These are phyloP conservation scores for Rhizopogon vesiculosus DNA, from an alignment of 768 basidiomycete species.

Conservation along the genomic window DNA sequence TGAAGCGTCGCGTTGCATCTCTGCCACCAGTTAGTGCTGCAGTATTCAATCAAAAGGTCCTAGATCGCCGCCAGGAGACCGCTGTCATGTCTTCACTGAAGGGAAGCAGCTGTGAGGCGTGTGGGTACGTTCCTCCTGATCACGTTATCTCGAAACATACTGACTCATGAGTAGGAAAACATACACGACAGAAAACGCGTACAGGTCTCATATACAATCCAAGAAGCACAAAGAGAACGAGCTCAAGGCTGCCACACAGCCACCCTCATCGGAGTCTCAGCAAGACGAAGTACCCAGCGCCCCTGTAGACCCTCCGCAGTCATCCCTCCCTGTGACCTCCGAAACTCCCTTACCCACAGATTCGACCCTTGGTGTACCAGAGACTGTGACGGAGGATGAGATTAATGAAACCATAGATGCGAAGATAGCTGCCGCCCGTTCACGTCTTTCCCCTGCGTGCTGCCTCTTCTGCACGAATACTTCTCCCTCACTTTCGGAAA, in stretches of 20 bases:
- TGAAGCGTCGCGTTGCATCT: conserved; percentile 91
- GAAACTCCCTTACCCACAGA: conserved; percentile 1
- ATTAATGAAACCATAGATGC: conserved; percentile 59
- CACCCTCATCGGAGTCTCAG: neutral
- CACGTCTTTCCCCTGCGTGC: conserved; percentile 52
- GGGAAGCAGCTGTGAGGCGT: conserved; percentile 66
- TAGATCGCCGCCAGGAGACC: conserved; percentile 74
- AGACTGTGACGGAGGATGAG: conserved; percentile 41
- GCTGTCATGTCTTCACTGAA: conserved; percentile 59
- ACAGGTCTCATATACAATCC: conserved; percentile 80
- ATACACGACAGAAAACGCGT: conserved; percentile 88
- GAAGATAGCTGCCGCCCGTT: conserved; percentile 68
- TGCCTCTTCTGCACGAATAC: conserved; percentile 84
- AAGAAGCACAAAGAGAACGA: conserved; percentile 87
- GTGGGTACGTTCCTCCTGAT: conserved; percentile 60
- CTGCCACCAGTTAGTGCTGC: conserved; percentile 78
- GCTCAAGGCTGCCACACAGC: conserved; percentile 37
- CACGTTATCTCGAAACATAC: neutral
- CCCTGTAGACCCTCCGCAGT: conserved; percentile 5
- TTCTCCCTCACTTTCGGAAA: conserved; percentile 51
- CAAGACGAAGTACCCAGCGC: conserved; percentile 14
- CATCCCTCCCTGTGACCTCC: conserved; percentile 2
- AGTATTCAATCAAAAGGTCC: conserved; percentile 84
- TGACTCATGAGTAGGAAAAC: conserved; percentile 55
- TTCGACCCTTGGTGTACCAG: conserved; percentile 24